Evolutionary conservation across 2,329 filamentous ascomycete species (phyloP).

Genomic region (Fusarium penzigii): DNA sequence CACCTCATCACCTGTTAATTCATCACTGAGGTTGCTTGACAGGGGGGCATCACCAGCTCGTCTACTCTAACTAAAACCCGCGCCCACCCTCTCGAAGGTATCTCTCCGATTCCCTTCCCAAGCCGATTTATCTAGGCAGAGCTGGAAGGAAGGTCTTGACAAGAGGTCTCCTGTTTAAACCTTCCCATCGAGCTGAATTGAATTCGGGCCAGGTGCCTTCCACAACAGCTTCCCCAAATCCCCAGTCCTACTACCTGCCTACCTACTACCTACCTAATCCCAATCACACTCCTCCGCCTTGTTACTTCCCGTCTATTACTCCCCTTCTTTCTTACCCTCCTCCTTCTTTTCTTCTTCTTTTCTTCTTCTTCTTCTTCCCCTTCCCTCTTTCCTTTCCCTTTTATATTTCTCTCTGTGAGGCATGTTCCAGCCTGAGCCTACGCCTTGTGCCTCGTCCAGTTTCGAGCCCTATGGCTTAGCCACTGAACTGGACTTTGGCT

Average conservation of each 20-base stretch:
- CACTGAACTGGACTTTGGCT: conserved; percentile 30
- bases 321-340: conserved; percentile 12
- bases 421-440: conserved; percentile 59
- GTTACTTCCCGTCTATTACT: conserved; percentile 10
- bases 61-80: conserved; percentile 15
- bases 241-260: too few species aligned
- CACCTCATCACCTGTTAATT: too few species aligned
- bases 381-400: conserved; percentile 7
- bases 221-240: too few species aligned
- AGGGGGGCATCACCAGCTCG: not conserved
- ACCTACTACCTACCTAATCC: too few species aligned
- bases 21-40: too few species aligned
- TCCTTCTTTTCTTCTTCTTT: conserved; percentile 14
- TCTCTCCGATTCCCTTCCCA: too few species aligned
- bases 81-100: not conserved
- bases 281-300: conserved; percentile 8
- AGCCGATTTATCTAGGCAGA: not conserved
- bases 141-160: not conserved
- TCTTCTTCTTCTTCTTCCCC: conserved; percentile 12
- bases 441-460: conserved; percentile 47
- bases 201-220: too few species aligned
- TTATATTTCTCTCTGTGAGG: conserved; percentile 25
- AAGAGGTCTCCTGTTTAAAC: too few species aligned
- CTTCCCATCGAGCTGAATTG: too few species aligned
- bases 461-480: conserved; percentile 43